Percentiles rank a stretch among this genome's conserved stretches.
phyloP scores from a whole-genome alignment of 345 rosid species.

The Hypericum perforatum region DNA sequence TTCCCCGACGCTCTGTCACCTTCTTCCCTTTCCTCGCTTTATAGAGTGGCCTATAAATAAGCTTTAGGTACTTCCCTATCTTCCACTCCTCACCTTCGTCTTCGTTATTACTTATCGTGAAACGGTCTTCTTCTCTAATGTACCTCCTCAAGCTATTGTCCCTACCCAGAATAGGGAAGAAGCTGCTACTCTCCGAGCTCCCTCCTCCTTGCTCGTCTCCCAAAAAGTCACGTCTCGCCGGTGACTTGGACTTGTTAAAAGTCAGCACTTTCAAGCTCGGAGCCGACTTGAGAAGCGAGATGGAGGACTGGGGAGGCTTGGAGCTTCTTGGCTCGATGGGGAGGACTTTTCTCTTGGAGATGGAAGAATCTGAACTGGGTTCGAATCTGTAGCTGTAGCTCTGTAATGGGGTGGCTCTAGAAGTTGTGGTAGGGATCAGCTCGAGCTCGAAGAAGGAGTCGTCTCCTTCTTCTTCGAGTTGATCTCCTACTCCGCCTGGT shows the following conservation, averaged over 20 bases:
- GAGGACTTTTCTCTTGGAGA: slow-evolving; percentile 60
- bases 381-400: slow-evolving; percentile 10
- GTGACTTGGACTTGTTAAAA: slow-evolving; percentile 45
- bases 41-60: slow-evolving; percentile 15
- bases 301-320: slow-evolving; percentile 50
- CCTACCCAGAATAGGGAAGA: no score
- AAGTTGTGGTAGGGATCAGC: slow-evolving; percentile 31
- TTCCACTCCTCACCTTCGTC: slow-evolving; percentile 18
- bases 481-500: slow-evolving; percentile 20
- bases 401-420: slow-evolving; percentile 10
- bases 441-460: slow-evolving; percentile 87
- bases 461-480: slow-evolving; percentile 57
- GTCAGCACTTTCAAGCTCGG: slow-evolving; percentile 46
- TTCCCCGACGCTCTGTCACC: slow-evolving; percentile 17
- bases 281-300: slow-evolving; percentile 48
- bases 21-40: slow-evolving; percentile 30
- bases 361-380: slow-evolving; percentile 21
- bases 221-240: slow-evolving; percentile 17
- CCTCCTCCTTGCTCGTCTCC: slow-evolving; percentile 11
- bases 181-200: slow-evolving; percentile 7
- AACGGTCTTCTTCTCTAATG: neutral
- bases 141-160: no score
- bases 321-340: slow-evolving; percentile 42
- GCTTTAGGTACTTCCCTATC: slow-evolving; percentile 24
- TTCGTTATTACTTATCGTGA: neutral